phyloP scores from a whole-genome alignment of 2,329 filamentous ascomycete genomes.

The Colletotrichum somersetense region DNA sequence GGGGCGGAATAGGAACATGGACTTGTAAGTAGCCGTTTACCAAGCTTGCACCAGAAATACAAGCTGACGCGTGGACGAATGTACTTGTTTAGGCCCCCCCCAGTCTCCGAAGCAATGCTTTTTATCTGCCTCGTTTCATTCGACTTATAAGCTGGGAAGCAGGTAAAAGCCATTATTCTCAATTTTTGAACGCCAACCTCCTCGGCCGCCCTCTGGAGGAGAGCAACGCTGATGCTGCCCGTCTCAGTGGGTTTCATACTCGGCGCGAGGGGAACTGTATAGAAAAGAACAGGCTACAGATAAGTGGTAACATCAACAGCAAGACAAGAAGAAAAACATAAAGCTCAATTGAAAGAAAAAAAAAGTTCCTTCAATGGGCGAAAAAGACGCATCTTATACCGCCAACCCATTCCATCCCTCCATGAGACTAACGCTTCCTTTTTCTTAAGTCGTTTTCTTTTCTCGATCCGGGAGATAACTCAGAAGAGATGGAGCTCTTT shows the following conservation, averaged over 20 bases:
- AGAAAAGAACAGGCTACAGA: not conserved
- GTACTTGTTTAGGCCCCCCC: not conserved
- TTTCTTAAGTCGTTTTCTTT: not conserved
- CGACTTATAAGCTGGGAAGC: not conserved
- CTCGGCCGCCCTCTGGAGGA: slow-evolving; percentile 1
- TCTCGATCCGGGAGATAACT: not conserved
- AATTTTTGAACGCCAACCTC: slow-evolving; percentile 33
- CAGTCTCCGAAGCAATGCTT: not conserved
- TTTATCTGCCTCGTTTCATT: not conserved
- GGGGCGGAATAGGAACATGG: not conserved
- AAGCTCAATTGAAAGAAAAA: not conserved
- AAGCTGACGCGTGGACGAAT: not conserved
- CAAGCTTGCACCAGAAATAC: not conserved
- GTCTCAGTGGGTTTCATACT: slow-evolving; percentile 19
- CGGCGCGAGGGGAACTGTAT: slow-evolving; percentile 14
- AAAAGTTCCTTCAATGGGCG: not conserved
- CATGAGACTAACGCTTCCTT: not conserved
- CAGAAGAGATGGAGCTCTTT: slow-evolving; percentile 10
- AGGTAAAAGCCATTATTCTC: slow-evolving; percentile 5
- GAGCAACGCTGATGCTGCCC: slow-evolving; percentile 41
- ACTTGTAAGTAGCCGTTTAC: not conserved
- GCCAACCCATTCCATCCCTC: not conserved
- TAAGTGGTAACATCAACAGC: not conserved
- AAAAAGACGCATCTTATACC: not conserved
- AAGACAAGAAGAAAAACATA: not conserved